phyloP scores from a whole-genome alignment of 495 filamentous ascomycete genomes.

The Chaetomium tenue region DNA sequence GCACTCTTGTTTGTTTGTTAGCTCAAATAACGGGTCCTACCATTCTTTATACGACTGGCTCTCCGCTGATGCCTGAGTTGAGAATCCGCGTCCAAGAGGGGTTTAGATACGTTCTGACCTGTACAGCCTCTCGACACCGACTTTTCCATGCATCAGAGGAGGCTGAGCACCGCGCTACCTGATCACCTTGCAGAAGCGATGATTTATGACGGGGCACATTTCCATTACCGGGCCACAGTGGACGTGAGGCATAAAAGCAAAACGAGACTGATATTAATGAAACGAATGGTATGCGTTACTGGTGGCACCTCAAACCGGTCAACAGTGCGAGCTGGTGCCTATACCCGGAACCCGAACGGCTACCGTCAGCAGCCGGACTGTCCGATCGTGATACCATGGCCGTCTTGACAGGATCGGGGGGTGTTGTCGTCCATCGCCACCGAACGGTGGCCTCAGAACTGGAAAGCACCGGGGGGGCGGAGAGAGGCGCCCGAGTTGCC shows the following conservation, averaged over 20 bases:
- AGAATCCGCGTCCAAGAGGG: neutral
- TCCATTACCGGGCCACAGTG: neutral
- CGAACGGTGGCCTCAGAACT: neutral
- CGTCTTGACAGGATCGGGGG: neutral
- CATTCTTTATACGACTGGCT: neutral
- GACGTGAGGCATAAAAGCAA: conserved; percentile 8
- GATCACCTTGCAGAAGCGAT: neutral
- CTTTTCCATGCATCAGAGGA: conserved; percentile 21
- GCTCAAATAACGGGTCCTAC: neutral
- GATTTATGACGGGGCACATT: neutral
- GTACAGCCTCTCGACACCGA: conserved; percentile 29
- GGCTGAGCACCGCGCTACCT: conserved; percentile 20
- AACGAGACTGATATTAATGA: conserved; percentile 33
- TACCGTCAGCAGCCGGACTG: neutral
- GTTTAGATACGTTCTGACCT: neutral
- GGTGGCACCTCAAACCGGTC: conserved; percentile 19
- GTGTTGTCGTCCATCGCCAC: neutral
- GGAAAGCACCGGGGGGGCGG: neutral
- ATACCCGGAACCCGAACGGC: conserved; percentile 14
- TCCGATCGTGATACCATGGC: conserved; percentile 7
- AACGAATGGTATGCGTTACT: conserved; percentile 27
- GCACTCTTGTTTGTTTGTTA: neutral
- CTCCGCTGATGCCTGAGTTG: neutral
- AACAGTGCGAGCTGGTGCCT: conserved; percentile 12
- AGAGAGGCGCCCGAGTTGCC: neutral